A percentile compares a stretch with the other conserved stretches of the same genome.
phyloP scores from a whole-genome alignment of 2,329 filamentous ascomycete species.

The Aspergillus arachidicola region DNA sequence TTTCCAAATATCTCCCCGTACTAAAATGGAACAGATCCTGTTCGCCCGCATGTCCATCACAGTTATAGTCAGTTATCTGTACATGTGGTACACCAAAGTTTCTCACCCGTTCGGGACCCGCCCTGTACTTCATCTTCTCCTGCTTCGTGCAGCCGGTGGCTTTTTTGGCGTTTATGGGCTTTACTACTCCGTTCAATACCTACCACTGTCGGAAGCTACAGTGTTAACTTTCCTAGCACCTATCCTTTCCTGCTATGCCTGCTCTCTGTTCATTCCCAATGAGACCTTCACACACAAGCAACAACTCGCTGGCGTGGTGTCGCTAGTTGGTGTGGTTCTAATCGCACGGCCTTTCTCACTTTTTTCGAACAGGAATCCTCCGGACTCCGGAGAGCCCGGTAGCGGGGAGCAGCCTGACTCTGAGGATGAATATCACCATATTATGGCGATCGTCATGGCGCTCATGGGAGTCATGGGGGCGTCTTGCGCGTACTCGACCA shows the following conservation, averaged over 20 bases:
- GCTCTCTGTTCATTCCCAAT: constrained; percentile 68
- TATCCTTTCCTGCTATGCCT: constrained; percentile 76
- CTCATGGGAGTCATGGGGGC: constrained; percentile 77
- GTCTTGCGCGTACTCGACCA: constrained; percentile 73
- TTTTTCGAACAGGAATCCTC: constrained; percentile 8
- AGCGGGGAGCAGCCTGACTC: constrained; percentile 31
- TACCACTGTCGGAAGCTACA: constrained; percentile 83
- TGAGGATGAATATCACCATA: constrained; percentile 63
- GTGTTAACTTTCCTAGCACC: constrained; percentile 88
- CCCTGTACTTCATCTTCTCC: constrained; percentile 68
- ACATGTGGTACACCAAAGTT: constrained; percentile 72
- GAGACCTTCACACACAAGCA: constrained; percentile 80
- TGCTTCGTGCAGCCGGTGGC: constrained; percentile 69
- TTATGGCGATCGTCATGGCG: constrained; percentile 70
- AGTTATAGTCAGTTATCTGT: constrained; percentile 63
- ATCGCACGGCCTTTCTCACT: constrained; percentile 69
- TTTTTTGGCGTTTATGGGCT: constrained; percentile 80
- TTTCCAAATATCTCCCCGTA: background rate
- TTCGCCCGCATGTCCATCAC: constrained; percentile 80
- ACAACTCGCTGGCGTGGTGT: constrained; percentile 73
- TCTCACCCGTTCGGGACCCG: constrained; percentile 70
- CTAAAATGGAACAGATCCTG: constrained; percentile 57
- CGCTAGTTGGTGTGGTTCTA: constrained; percentile 76
- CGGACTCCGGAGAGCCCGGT: constrained; percentile 6
- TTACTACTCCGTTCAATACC: constrained; percentile 74